These are phyloP conservation scores for Calonectria hawksworthii DNA, from an alignment of 2,329 filamentous ascomycete genomes.

Conservation along the genomic window DNA sequence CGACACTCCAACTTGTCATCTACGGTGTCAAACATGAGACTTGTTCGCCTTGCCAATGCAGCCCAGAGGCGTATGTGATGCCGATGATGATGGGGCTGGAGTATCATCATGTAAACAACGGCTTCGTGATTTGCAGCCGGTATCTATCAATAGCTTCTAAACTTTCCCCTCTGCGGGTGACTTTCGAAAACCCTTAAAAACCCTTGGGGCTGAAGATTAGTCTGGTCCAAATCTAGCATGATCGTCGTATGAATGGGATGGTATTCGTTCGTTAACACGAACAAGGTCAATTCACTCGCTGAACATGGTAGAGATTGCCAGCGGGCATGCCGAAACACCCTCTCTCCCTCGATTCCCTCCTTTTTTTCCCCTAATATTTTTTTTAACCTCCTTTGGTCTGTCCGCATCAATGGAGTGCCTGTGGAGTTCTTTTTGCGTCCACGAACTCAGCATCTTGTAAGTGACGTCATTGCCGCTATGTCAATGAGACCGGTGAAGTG, in stretches of 20 bases:
- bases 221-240: conserved; percentile 1
- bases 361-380: background rate
- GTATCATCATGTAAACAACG: background rate
- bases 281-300: conserved; percentile 1
- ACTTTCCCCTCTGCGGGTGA: background rate
- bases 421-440: background rate
- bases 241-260: background rate
- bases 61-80: background rate
- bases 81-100: background rate
- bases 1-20: conserved; percentile 18
- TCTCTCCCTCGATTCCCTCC: background rate
- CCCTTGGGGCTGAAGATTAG: background rate
- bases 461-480: conserved; percentile 23
- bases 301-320: background rate
- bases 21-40: conserved; percentile 8
- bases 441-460: conserved; percentile 15
- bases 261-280: background rate
- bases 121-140: background rate
- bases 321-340: background rate
- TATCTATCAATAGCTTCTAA: background rate
- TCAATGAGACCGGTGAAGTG: conserved; percentile 9
- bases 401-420: background rate
- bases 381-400: background rate
- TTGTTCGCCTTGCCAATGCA: conserved; percentile 6
- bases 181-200: background rate